phyloP scores from a whole-genome alignment of 768 basidiomycete genomes.

The Kwoniella botswanensis region DNA sequence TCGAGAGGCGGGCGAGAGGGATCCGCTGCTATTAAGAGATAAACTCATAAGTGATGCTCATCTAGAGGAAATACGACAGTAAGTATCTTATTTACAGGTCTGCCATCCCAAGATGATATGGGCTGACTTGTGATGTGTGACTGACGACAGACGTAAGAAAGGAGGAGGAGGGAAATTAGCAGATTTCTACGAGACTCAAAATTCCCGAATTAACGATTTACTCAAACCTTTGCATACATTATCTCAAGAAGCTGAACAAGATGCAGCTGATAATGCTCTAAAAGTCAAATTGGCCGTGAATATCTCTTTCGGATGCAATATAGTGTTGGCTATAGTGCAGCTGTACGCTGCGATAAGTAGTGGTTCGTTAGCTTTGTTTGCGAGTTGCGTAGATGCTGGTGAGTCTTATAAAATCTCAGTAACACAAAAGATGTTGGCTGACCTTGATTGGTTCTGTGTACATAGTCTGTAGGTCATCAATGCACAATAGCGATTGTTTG shows the following conservation, averaged over 20 bases:
- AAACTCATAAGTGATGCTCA: slow-evolving; percentile 49
- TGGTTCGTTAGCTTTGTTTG: slow-evolving; percentile 80
- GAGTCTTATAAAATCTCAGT: slow-evolving; percentile 10
- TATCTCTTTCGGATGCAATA: slow-evolving; percentile 79
- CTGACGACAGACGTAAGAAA: slow-evolving; percentile 37
- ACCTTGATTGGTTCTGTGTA: not conserved
- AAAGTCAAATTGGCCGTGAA: slow-evolving; percentile 88
- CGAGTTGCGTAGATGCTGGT: slow-evolving; percentile 85
- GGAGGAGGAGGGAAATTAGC: slow-evolving; percentile 53
- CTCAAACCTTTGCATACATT: slow-evolving; percentile 90
- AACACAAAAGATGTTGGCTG: not conserved
- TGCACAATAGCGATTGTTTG: not conserved
- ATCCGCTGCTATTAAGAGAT: slow-evolving; percentile 49
- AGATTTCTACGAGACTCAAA: slow-evolving; percentile 55
- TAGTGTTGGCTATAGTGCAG: slow-evolving; percentile 62
- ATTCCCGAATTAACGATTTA: slow-evolving; percentile 73
- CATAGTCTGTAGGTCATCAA: slow-evolving; percentile 30
- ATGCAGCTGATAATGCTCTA: slow-evolving; percentile 70
- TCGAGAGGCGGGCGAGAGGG: slow-evolving; percentile 53
- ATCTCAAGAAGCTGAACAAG: slow-evolving; percentile 76
- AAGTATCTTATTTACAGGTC: slow-evolving; percentile 17
- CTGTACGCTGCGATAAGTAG: slow-evolving; percentile 92
- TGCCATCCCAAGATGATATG: not conserved
- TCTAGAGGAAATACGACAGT: slow-evolving; percentile 51
- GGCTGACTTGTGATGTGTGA: slow-evolving; percentile 1